A percentile compares a stretch with the other conserved stretches of the same genome.
Evolutionary conservation across 345 rosid species (phyloP).

Genomic region (Fremontodendron californicum): DNA sequence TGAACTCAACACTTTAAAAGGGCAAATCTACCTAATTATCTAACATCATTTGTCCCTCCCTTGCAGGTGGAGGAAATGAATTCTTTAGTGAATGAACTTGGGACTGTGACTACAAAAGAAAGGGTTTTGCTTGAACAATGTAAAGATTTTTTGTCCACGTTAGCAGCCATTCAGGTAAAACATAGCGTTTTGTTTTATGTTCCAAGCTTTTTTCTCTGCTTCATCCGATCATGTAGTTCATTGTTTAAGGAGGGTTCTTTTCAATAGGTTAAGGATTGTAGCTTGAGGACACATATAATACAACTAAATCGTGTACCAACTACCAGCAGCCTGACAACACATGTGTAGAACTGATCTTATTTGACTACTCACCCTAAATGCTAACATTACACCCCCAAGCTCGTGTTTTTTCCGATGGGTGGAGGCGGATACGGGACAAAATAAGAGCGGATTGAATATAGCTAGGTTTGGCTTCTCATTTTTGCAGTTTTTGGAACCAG

Average conservation of each 20-base stretch:
- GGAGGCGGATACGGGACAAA: constrained; percentile 36
- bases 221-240: constrained; percentile 2
- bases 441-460: constrained; percentile 19
- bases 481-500: constrained; percentile 29
- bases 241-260: background rate
- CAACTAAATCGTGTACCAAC: constrained; percentile 51
- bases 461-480: constrained; percentile 32
- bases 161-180: constrained; percentile 79
- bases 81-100: constrained; percentile 55
- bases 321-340: constrained; percentile 62
- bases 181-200: background rate
- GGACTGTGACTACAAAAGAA: constrained; percentile 62
- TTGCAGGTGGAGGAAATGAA: constrained; percentile 80
- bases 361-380: constrained; percentile 57
- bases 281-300: constrained; percentile 83
- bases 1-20: background rate
- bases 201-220: background rate
- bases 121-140: constrained; percentile 57
- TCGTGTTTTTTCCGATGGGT: constrained; percentile 26
- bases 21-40: background rate
- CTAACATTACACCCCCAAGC: constrained; percentile 41
- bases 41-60: constrained; percentile 2
- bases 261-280: constrained; percentile 72
- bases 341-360: constrained; percentile 62
- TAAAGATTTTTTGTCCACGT: constrained; percentile 57